Base-by-base conservation (phyloP, 306 rosid genomes). In the Glycyrrhiza uralensis region DNA sequence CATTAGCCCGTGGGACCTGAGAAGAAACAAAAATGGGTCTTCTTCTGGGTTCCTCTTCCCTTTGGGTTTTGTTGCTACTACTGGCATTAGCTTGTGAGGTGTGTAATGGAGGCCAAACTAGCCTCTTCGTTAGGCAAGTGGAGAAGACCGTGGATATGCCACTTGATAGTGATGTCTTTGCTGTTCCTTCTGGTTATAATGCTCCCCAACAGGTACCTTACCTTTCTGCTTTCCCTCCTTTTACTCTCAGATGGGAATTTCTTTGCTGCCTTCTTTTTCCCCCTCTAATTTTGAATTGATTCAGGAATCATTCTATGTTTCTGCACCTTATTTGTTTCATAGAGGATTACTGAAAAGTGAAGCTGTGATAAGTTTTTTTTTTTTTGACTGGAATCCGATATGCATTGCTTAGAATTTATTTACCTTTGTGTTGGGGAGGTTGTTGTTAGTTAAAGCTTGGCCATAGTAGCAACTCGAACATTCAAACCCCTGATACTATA, bases 161-260 rank as follows among this genome's bases (percentile, higher is more conserved):
- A 24, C 64, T 39, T 63, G 71, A 33, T 45, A 92, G 90, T 13
- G 92, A 86, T 6, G 96, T 87, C 0, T 92, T 87, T 63, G 71
- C 47, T 20, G 75, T 76, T 3, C 96, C 97, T 70, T 58, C 86
- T 1, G 96, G 97, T 20, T 78, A 80, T n/a, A 92, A 92, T 71
- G 82, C 93, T 47, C 89, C 97, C 1, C 94, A 89, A 51, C 97
- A 89, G 86, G 97, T 84, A 44, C 5, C 14, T 82, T 28, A 26
- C 3, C 9, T 32, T 2, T 38, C 6, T 13, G 15, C 14, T 41
- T 11, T 15, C 14, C 46, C 4, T 2, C 14, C 14, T 13, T 13
- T 41, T 13, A 2, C 14, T 4, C 4, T 2, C 4, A 28, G 3
- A 28, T 28, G 32, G 4, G 5, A 10, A 2, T 5, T 28, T 28